Conservation (phyloP, 257 asterid species). For the Solanum virginianum region DNA sequence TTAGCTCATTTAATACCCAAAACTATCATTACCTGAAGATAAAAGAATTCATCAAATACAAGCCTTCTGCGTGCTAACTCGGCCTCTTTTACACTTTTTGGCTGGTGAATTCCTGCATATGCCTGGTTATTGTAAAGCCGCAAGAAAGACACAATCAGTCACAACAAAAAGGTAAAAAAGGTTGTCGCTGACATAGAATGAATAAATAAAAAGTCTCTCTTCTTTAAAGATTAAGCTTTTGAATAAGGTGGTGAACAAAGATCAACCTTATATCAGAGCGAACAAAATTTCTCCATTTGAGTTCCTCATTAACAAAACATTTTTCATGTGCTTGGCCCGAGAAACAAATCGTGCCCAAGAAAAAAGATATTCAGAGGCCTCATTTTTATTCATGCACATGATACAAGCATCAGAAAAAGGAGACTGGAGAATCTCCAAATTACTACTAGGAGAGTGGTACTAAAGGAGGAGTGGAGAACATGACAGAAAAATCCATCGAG, state of each 20-base stretch:
- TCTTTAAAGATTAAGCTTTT: background rate
- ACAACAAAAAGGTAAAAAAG: background rate
- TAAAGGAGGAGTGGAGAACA: background rate
- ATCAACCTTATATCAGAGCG: background rate
- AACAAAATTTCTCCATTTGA: background rate
- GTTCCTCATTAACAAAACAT: background rate
- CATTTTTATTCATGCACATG: background rate
- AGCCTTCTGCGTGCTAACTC: conserved; percentile 91
- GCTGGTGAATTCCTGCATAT: conserved; percentile 86
- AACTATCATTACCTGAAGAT: conserved; percentile 59
- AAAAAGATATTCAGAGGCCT: background rate
- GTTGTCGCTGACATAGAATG: background rate
- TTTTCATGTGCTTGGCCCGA: background rate
- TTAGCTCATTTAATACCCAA: background rate
- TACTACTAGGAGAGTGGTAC: background rate
- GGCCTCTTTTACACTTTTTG: conserved; percentile 53
- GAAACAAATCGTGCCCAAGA: background rate
- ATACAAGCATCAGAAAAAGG: background rate
- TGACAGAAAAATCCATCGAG: background rate
- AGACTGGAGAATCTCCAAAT: background rate
- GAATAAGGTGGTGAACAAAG: background rate
- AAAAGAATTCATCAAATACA: conserved; percentile 92
- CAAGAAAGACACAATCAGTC: background rate
- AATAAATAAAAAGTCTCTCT: background rate
- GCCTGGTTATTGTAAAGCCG: conserved; percentile 43